phyloP scores from a whole-genome alignment of 1,284 basidiomycete species.

The Ganoderma resinaceum region DNA sequence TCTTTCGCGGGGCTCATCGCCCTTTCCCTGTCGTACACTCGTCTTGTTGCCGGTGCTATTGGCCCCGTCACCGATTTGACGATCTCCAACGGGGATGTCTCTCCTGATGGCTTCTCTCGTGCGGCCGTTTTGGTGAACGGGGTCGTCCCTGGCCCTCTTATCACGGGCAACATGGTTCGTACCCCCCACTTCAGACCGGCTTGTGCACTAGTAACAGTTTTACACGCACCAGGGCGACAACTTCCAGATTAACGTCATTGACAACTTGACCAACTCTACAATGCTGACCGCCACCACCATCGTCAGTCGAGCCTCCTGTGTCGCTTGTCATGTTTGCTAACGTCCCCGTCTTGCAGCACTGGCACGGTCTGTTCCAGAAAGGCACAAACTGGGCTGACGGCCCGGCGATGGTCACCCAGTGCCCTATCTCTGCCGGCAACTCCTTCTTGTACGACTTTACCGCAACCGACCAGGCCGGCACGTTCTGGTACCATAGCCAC shows the following conservation, averaged over 20 bases:
- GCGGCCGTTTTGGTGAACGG: conserved; percentile 34
- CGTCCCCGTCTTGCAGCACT: conserved; percentile 39
- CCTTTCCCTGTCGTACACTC: conserved; percentile 7
- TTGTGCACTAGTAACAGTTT: background rate
- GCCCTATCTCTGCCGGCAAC: conserved; percentile 54
- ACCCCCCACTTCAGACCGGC: background rate
- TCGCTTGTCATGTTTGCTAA: background rate
- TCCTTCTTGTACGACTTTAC: conserved; percentile 53
- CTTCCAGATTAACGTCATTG: conserved; percentile 45
- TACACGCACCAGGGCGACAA: conserved; percentile 34
- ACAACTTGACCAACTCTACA: conserved; percentile 40
- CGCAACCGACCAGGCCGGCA: conserved; percentile 44
- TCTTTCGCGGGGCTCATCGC: conserved; percentile 10
- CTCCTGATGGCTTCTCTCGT: conserved; percentile 33
- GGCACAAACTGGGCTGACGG: conserved; percentile 46
- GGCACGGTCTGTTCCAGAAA: conserved; percentile 46
- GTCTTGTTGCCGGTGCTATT: conserved; percentile 19
- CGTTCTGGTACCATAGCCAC: conserved; percentile 37
- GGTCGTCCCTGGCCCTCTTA: conserved; percentile 36
- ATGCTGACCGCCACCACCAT: conserved; percentile 46
- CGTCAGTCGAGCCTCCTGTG: conserved; percentile 29
- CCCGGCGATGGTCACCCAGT: conserved; percentile 51
- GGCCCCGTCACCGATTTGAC: conserved; percentile 29
- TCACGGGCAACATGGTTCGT: conserved; percentile 34
- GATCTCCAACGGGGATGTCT: conserved; percentile 29